Conservation (phyloP, 2,329 filamentous ascomycete species). For the Diaporthe citriasiana region DNA sequence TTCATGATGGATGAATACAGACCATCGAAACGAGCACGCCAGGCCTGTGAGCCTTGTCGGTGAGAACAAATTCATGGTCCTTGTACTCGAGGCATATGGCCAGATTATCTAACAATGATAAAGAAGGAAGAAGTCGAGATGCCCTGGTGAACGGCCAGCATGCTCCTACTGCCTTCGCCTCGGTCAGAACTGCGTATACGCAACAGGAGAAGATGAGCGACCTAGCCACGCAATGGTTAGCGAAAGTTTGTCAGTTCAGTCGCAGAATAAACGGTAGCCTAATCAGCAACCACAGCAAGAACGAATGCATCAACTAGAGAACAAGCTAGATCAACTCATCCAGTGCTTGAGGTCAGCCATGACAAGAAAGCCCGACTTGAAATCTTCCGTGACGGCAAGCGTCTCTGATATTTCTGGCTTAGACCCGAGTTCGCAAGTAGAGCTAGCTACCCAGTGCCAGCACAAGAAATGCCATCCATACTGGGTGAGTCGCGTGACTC, state of each 20-base stretch:
- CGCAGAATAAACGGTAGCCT: background rate
- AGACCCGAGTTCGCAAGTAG: background rate
- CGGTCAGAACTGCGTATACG: slow-evolving; percentile 5
- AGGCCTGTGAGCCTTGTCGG: background rate
- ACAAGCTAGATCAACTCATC: slow-evolving; percentile 8
- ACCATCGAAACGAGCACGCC: slow-evolving; percentile 2
- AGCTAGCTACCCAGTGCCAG: background rate
- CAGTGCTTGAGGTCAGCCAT: slow-evolving; percentile 5
- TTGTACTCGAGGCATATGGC: background rate
- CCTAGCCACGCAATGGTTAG: slow-evolving; percentile 15
- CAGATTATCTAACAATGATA: background rate
- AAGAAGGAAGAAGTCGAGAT: slow-evolving; percentile 13
- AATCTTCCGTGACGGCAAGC: too few relatives aligned
- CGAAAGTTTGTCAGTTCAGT: background rate
- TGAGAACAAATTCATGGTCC: background rate
- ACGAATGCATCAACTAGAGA: slow-evolving; percentile 8
- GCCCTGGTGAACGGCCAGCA: slow-evolving; percentile 10
- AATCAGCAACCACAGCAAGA: background rate
- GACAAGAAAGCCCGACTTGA: too few relatives aligned
- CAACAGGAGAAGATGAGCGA: slow-evolving; percentile 4
- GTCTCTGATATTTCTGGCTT: background rate
- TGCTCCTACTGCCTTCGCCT: slow-evolving; percentile 25
- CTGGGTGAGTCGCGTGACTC: background rate
- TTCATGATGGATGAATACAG: background rate
- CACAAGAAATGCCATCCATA: background rate